A percentile compares a stretch with the other conserved stretches of the same genome.
Evolutionary conservation across 352 stramenopile genomes (phyloP).

Genomic region (Globisporangium nunn): DNA sequence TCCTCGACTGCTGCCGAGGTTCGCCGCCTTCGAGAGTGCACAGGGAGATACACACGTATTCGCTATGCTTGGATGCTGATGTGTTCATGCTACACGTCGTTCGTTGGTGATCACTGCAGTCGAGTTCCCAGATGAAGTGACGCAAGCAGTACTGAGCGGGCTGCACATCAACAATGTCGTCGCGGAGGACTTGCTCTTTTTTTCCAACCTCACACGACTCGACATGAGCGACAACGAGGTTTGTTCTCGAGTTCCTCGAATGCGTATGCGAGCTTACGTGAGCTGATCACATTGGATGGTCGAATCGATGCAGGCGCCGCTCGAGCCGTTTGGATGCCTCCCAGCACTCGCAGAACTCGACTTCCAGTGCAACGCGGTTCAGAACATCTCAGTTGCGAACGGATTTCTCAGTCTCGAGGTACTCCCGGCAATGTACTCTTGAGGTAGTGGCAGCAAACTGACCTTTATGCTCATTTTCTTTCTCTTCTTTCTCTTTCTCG

Average conservation of each 20-base stretch:
- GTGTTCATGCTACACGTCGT: background rate
- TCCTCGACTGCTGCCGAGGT: slow-evolving; percentile 72
- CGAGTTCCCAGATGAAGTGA: slow-evolving; percentile 76
- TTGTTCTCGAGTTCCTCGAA: background rate
- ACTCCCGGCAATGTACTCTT: background rate
- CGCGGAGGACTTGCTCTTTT: slow-evolving; percentile 73
- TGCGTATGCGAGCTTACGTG: background rate
- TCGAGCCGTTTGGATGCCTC: slow-evolving; percentile 62
- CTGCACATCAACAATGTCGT: slow-evolving; percentile 56
- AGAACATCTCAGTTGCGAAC: slow-evolving; percentile 34
- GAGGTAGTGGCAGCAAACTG: background rate
- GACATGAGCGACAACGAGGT: slow-evolving; percentile 85
- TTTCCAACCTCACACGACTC: slow-evolving; percentile 57
- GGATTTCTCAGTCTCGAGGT: slow-evolving; percentile 67
- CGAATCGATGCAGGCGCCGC: slow-evolving; percentile 21
- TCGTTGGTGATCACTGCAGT: slow-evolving; percentile 19
- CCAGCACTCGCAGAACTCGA: slow-evolving; percentile 62
- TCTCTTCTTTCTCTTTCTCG: no score
- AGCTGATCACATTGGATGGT: background rate
- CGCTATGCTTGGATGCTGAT: background rate
- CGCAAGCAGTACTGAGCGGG: slow-evolving; percentile 50
- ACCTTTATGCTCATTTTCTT: background rate
- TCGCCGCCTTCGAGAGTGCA: background rate
- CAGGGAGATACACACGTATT: background rate
- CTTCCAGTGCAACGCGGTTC: slow-evolving; percentile 75